Conservation (phyloP, 1,284 basidiomycete species). For the Xerocomus cyaneibrunnescens region DNA sequence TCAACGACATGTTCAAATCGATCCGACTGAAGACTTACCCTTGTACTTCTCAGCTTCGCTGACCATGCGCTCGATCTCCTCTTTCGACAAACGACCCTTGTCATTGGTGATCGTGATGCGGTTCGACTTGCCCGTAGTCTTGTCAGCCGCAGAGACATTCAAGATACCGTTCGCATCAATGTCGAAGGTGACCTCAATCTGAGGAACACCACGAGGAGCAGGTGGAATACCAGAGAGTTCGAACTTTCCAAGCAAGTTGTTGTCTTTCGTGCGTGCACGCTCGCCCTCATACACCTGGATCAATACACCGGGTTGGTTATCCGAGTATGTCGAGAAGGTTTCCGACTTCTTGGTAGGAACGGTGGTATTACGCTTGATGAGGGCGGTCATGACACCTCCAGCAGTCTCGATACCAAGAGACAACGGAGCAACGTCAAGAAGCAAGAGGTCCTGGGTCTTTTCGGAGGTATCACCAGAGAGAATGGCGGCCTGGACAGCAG, state of each 20-base stretch:
- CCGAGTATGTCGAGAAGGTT: constrained; percentile 98
- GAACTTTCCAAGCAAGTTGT: constrained; percentile 97
- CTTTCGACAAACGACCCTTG: constrained; percentile 97
- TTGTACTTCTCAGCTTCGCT: constrained; percentile 92
- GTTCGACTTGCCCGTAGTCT: constrained; percentile 96
- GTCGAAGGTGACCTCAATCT: constrained; percentile 95
- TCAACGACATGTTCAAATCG: no score
- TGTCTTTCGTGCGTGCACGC: constrained; percentile 99
- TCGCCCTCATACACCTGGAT: constrained; percentile 99
- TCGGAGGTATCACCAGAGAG: constrained; percentile 97
- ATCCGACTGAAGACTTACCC: constrained; percentile 42
- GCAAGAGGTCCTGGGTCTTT: constrained; percentile 95
- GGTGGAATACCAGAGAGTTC: constrained; percentile 93
- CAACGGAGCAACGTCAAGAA: constrained; percentile 96
- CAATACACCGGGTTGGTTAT: constrained; percentile 98
- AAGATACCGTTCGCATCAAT: constrained; percentile 93
- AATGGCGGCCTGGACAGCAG: constrained; percentile 98
- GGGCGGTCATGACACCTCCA: constrained; percentile 97
- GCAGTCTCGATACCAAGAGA: constrained; percentile 99
- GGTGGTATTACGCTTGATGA: constrained; percentile 99
- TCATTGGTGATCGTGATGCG: constrained; percentile 98
- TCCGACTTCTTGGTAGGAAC: constrained; percentile 99
- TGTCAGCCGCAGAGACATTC: constrained; percentile 86
- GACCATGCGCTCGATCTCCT: constrained; percentile 99
- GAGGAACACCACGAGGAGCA: constrained; percentile 92